These are phyloP conservation scores for Crithidia thermophila DNA, from an alignment of 208 protist species.

Conservation along the genomic window DNA sequence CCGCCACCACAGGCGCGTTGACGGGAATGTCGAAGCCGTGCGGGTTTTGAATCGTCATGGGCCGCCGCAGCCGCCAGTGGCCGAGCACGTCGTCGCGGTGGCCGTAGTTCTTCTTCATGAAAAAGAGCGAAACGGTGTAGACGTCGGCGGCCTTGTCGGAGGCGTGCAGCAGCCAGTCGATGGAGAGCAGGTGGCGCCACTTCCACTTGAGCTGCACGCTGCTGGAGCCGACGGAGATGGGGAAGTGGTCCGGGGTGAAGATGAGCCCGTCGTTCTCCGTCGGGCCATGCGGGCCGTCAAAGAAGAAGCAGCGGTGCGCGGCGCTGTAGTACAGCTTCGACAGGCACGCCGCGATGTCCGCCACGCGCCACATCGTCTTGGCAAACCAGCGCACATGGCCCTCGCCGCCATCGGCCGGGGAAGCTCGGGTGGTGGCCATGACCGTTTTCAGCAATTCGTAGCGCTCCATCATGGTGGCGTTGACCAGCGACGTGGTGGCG, in stretches of 20 bases:
- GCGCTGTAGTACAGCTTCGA: slow-evolving; percentile 26
- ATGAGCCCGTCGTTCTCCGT: slow-evolving; percentile 83
- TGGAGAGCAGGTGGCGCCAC: slow-evolving; percentile 72
- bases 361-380: slow-evolving; percentile 67
- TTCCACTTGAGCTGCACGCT: slow-evolving; percentile 84
- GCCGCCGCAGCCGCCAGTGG: slow-evolving; percentile 51
- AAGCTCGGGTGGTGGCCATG: slow-evolving; percentile 25
- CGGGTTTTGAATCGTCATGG: slow-evolving; percentile 57
- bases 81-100: slow-evolving; percentile 60
- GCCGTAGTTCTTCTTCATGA: slow-evolving; percentile 69
- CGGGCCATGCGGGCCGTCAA: slow-evolving; percentile 44
- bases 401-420: not conserved
- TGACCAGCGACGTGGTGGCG: slow-evolving; percentile 20
- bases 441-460: slow-evolving; percentile 41
- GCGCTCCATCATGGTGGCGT: slow-evolving; percentile 40
- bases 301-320: slow-evolving; percentile 38
- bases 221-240: slow-evolving; percentile 58
- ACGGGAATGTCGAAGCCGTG: slow-evolving; percentile 41
- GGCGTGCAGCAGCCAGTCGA: slow-evolving; percentile 64
- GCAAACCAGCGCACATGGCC: slow-evolving; percentile 43
- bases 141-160: slow-evolving; percentile 27
- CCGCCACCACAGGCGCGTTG: slow-evolving; percentile 42
- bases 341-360: slow-evolving; percentile 43
- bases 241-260: slow-evolving; percentile 78
- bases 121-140: slow-evolving; percentile 67